Conservation (phyloP, 139 green algal genomes). For the Gonium pectorale region DNA sequence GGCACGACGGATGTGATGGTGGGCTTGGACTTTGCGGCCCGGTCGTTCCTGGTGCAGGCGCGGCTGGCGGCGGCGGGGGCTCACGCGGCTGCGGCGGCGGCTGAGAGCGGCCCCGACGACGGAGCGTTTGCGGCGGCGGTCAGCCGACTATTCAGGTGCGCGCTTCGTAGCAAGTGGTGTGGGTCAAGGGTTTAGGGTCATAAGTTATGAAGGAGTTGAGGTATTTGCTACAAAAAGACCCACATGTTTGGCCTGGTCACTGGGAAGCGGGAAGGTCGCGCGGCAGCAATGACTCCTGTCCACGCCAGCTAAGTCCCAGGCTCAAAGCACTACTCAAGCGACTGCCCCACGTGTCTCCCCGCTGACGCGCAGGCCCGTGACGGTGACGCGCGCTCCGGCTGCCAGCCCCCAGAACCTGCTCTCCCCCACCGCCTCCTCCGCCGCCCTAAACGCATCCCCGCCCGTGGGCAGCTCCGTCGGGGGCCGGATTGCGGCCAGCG, state of each 20-base stretch:
- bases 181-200: background rate
- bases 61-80: constrained; percentile 16
- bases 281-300: too few relatives aligned
- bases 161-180: background rate
- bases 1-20: constrained; percentile 17
- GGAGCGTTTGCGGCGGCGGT: constrained; percentile 34
- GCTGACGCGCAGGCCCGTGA: background rate
- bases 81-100: background rate
- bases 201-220: too few relatives aligned
- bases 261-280: too few relatives aligned
- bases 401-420: background rate
- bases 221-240: too few relatives aligned
- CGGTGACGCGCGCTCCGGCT: background rate
- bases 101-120: background rate
- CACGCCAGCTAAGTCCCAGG: too few relatives aligned
- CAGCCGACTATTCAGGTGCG: constrained; percentile 15
- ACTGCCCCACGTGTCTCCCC: background rate
- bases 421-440: background rate
- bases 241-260: too few relatives aligned
- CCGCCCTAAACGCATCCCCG: too few relatives aligned
- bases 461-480: too few relatives aligned
- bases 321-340: too few relatives aligned
- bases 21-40: constrained; percentile 17
- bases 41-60: constrained; percentile 21
- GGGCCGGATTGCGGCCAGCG: too few relatives aligned